phyloP scores from a whole-genome alignment of 768 basidiomycete genomes.

The Clitopilus passeckerianus region DNA sequence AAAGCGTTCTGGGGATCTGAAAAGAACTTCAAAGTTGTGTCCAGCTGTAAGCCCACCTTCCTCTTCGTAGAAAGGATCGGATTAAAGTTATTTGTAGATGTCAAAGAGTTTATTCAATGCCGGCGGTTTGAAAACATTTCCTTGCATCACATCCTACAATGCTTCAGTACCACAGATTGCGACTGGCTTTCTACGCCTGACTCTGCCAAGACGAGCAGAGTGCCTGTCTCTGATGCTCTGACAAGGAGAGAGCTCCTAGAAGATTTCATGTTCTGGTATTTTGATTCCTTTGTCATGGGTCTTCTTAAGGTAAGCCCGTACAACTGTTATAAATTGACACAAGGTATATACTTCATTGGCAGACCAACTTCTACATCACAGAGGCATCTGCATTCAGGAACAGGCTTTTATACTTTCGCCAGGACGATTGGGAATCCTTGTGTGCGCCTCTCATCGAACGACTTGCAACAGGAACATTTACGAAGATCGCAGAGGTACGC shows the following conservation, averaged over 20 bases:
- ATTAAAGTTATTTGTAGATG: slow-evolving; percentile 36
- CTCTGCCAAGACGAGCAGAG: slow-evolving; percentile 36
- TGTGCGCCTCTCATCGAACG: slow-evolving; percentile 77
- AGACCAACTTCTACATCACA: slow-evolving; percentile 95
- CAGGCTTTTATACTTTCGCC: slow-evolving; percentile 84
- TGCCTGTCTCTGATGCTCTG: slow-evolving; percentile 58
- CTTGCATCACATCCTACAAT: slow-evolving; percentile 74
- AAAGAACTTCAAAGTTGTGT: slow-evolving; percentile 56
- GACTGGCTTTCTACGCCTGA: slow-evolving; percentile 67
- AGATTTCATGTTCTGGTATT: slow-evolving; percentile 94
- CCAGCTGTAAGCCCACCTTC: slow-evolving; percentile 40
- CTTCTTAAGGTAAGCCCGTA: slow-evolving; percentile 61
- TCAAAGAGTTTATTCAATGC: slow-evolving; percentile 66
- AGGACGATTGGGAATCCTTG: slow-evolving; percentile 88
- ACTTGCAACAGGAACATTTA: slow-evolving; percentile 68
- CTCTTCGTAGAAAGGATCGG: not conserved
- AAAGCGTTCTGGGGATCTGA: slow-evolving; percentile 74
- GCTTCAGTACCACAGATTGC: slow-evolving; percentile 69
- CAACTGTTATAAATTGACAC: not conserved
- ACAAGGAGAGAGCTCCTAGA: slow-evolving; percentile 80
- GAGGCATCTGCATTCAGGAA: slow-evolving; percentile 85
- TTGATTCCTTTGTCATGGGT: slow-evolving; percentile 78
- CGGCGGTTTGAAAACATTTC: slow-evolving; percentile 81
- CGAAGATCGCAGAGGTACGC: slow-evolving; percentile 61
- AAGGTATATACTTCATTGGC: not conserved